phyloP scores from a whole-genome alignment of 768 basidiomycete genomes.

The Leucosporidium yakuticum region DNA sequence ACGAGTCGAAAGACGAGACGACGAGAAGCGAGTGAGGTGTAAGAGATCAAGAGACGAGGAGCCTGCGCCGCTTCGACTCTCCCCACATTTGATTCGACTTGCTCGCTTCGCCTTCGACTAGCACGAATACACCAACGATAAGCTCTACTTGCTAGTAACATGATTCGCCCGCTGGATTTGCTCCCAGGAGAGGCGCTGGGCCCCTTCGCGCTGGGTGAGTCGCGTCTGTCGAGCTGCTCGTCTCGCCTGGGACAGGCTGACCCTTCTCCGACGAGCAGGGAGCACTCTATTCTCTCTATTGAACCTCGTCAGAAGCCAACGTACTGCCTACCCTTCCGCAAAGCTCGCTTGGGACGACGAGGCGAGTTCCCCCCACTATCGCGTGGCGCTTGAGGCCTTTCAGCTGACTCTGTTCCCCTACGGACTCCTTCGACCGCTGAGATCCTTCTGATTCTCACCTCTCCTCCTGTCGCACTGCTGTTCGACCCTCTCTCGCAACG shows the following conservation, averaged over 20 bases:
- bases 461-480: slow-evolving; percentile 18
- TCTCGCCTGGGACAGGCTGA: slow-evolving; percentile 14
- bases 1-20: too few relatives aligned
- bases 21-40: too few relatives aligned
- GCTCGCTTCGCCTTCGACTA: too few relatives aligned
- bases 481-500: neutral
- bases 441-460: slow-evolving; percentile 12
- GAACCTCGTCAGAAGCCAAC: slow-evolving; percentile 27
- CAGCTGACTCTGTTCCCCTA: neutral
- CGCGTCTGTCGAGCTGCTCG: slow-evolving; percentile 29
- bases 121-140: too few relatives aligned
- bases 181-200: slow-evolving; percentile 26
- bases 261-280: too few relatives aligned
- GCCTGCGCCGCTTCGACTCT: too few relatives aligned
- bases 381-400: neutral
- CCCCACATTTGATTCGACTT: too few relatives aligned
- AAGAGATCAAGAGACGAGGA: too few relatives aligned
- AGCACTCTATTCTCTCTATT: slow-evolving; percentile 28
- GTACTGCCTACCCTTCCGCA: slow-evolving; percentile 10
- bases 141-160: too few relatives aligned
- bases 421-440: slow-evolving; percentile 13
- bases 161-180: slow-evolving; percentile 11
- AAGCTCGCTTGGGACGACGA: slow-evolving; percentile 26
- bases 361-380: slow-evolving; percentile 2
- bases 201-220: slow-evolving; percentile 33